A percentile compares a stretch with the other conserved stretches of the same genome.
phyloP scores from a whole-genome alignment of 2,329 filamentous ascomycete genomes.

The Cladosporium sp. region DNA sequence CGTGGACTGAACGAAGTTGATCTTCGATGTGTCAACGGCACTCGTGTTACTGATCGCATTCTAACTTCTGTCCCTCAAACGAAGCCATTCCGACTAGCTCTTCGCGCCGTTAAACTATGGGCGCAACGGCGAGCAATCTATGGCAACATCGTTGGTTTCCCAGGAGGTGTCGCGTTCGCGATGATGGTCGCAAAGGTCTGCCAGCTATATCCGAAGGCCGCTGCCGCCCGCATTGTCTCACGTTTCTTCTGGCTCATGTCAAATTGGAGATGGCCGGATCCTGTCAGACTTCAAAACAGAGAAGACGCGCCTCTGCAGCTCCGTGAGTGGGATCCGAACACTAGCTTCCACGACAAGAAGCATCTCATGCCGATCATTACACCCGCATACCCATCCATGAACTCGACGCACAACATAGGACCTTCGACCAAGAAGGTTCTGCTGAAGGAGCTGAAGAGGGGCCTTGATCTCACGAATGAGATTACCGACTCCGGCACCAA shows the following conservation, averaged over 20 bases:
- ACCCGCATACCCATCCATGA: slow-evolving; percentile 96
- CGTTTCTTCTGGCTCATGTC: slow-evolving; percentile 94
- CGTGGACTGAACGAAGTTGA: slow-evolving; percentile 82
- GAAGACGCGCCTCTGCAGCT: slow-evolving; percentile 76
- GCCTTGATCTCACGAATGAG: slow-evolving; percentile 66
- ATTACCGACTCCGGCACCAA: slow-evolving; percentile 67
- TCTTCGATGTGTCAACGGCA: slow-evolving; percentile 85
- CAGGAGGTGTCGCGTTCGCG: slow-evolving; percentile 94
- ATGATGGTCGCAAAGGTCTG: slow-evolving; percentile 95
- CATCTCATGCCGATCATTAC: slow-evolving; percentile 99
- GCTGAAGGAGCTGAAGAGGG: slow-evolving; percentile 72
- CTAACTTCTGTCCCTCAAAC: slow-evolving; percentile 80
- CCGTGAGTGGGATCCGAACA: slow-evolving; percentile 88
- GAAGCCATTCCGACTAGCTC: slow-evolving; percentile 79
- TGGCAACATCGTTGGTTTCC: slow-evolving; percentile 92
- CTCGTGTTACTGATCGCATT: slow-evolving; percentile 89
- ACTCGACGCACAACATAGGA: slow-evolving; percentile 90
- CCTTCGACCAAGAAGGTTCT: slow-evolving; percentile 80
- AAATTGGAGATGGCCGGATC: slow-evolving; percentile 88
- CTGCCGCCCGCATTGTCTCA: slow-evolving; percentile 77
- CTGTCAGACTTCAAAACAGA: slow-evolving; percentile 83
- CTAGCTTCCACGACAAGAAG: slow-evolving; percentile 72
- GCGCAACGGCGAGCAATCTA: slow-evolving; percentile 88
- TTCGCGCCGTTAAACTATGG: slow-evolving; percentile 94
- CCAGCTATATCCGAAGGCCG: slow-evolving; percentile 90